A percentile compares a stretch with the other conserved stretches of the same genome.
phyloP scores from a whole-genome alignment of 2,329 filamentous ascomycete species.

The Ceratocystis huliohia region DNA sequence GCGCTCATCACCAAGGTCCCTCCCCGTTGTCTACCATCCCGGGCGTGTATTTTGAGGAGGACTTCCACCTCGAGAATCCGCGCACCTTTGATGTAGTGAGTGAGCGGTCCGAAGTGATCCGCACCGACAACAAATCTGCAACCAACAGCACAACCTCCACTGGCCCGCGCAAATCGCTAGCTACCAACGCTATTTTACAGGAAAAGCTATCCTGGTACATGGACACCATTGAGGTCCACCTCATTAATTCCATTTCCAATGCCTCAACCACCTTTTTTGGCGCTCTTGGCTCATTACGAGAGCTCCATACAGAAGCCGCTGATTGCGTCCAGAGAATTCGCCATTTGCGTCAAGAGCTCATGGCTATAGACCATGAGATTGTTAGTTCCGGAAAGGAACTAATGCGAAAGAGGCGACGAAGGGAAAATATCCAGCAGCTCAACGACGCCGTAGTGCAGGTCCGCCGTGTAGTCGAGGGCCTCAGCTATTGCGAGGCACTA shows the following conservation, averaged over 20 bases:
- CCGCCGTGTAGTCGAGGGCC: slow-evolving; percentile 59
- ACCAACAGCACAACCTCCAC: slow-evolving; percentile 39
- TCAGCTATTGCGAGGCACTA: slow-evolving; percentile 63
- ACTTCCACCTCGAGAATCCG: slow-evolving; percentile 91
- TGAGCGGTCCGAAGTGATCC: slow-evolving; percentile 91
- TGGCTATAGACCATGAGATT: slow-evolving; percentile 73
- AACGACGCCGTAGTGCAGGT: slow-evolving; percentile 75
- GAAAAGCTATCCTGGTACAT: slow-evolving; percentile 99
- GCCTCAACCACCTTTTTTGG: slow-evolving; percentile 95
- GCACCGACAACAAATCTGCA: slow-evolving; percentile 43
- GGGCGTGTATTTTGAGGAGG: slow-evolving; percentile 82
- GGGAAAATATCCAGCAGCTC: slow-evolving; percentile 73
- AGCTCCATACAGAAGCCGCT: slow-evolving; percentile 82
- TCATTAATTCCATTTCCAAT: slow-evolving; percentile 91
- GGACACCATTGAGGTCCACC: slow-evolving; percentile 95
- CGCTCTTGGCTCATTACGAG: slow-evolving; percentile 76
- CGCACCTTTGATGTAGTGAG: slow-evolving; percentile 94
- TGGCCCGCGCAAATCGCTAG: slow-evolving; percentile 66
- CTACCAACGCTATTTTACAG: slow-evolving; percentile 92
- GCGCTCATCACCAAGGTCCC: slow-evolving; percentile 54
- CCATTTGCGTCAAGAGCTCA: slow-evolving; percentile 62
- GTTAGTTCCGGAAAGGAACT: slow-evolving; percentile 74
- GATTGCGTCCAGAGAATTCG: slow-evolving; percentile 84
- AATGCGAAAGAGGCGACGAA: slow-evolving; percentile 65
- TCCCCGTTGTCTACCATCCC: slow-evolving; percentile 89